phyloP scores from a whole-genome alignment of 116 monocot species.

The Trichopus zeylanicus region DNA sequence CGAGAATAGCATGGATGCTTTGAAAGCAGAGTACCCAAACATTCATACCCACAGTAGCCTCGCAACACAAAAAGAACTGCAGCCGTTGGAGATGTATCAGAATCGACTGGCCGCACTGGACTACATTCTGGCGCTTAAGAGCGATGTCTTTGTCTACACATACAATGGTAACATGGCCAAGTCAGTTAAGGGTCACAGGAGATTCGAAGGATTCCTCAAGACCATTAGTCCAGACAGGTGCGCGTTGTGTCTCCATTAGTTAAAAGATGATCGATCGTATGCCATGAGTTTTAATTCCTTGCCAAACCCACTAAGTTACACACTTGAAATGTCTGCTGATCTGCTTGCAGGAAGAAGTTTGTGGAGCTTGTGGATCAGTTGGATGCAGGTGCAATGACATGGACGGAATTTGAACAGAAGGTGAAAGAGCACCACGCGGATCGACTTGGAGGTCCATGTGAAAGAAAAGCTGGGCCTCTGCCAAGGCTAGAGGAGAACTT shows the following conservation, averaged over 20 bases:
- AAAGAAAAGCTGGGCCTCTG: not conserved
- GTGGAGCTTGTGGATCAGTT: slow-evolving; percentile 43
- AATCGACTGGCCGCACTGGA: slow-evolving; percentile 81
- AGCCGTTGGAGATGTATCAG: slow-evolving; percentile 32
- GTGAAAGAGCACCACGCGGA: slow-evolving; percentile 27
- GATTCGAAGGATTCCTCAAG: slow-evolving; percentile 68
- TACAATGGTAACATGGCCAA: slow-evolving; percentile 94
- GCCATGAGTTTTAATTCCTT: not conserved
- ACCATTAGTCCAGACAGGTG: slow-evolving; percentile 73
- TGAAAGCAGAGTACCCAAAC: slow-evolving; percentile 61
- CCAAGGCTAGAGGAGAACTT: slow-evolving; percentile 6
- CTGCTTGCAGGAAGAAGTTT: slow-evolving; percentile 17
- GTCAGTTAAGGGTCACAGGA: slow-evolving; percentile 72
- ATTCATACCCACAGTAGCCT: slow-evolving; percentile 62
- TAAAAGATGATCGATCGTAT: not conserved
- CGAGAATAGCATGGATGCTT: slow-evolving; percentile 31
- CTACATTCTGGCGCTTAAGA: slow-evolving; percentile 64
- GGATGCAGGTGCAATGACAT: slow-evolving; percentile 24
- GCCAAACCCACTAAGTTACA: too few relatives aligned
- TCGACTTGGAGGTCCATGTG: slow-evolving; percentile 31
- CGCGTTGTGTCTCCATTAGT: not conserved
- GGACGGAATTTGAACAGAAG: slow-evolving; percentile 26
- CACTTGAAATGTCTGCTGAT: not conserved
- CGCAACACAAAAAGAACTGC: slow-evolving; percentile 44
- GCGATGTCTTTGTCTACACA: slow-evolving; percentile 85